Conservation (phyloP, 202 grass and related monocot species). For the Schoenoplectus tabernaemontani region DNA sequence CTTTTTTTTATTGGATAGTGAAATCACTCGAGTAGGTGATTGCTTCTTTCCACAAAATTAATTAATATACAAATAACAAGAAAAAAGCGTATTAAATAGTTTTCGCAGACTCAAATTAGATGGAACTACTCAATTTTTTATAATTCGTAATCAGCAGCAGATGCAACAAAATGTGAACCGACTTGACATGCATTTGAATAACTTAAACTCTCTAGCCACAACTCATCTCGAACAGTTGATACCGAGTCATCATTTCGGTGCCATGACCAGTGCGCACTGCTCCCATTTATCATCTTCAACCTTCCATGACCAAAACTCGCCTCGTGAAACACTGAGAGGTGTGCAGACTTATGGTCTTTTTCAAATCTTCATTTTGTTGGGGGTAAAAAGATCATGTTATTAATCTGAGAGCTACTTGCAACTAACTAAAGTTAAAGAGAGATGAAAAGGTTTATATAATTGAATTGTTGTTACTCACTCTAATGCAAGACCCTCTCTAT, state of each 20-base stretch:
- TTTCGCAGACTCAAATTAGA: not conserved
- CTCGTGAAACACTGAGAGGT: slow-evolving; percentile 47
- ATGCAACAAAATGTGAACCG: slow-evolving; percentile 13
- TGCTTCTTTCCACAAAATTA: not conserved
- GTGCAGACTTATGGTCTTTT: slow-evolving; percentile 22
- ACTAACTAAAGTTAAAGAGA: not conserved
- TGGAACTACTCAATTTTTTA: not conserved
- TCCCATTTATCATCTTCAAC: slow-evolving; percentile 55
- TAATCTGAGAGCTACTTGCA: not conserved
- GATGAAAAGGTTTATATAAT: not conserved
- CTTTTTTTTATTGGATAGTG: not conserved
- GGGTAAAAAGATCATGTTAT: not conserved
- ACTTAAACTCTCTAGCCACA: slow-evolving; percentile 60
- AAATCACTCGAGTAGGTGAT: not conserved
- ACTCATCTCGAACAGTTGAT: slow-evolving; percentile 38
- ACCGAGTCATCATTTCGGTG: slow-evolving; percentile 67
- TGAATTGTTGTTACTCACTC: slow-evolving; percentile 36
- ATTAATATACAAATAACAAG: not conserved
- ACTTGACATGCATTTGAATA: slow-evolving; percentile 27
- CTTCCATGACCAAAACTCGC: slow-evolving; percentile 86
- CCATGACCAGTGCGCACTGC: slow-evolving; percentile 61
- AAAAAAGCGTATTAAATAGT: not conserved
- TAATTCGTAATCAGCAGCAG: not conserved
- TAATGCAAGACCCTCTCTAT: slow-evolving; percentile 83
- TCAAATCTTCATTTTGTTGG: slow-evolving; percentile 26